Percentiles rank a stretch among this genome's conserved stretches.
These are phyloP conservation scores for Kodamaea derodonti DNA, from an alignment of 1,139 yeast genomes.

Conservation along the genomic window DNA sequence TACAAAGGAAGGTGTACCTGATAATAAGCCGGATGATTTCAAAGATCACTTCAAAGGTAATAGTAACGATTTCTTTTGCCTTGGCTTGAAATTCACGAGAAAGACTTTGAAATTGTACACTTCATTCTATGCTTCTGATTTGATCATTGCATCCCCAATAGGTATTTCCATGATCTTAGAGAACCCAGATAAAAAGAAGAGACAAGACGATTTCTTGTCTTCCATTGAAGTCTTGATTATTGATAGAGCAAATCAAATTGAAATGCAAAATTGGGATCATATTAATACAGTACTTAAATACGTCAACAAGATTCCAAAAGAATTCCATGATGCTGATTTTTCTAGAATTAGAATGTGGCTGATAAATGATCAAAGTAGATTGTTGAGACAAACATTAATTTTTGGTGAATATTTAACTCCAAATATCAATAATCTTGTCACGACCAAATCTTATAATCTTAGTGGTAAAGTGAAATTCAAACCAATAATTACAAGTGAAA, in stretches of 20 bases:
- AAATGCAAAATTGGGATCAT: constrained; percentile 94
- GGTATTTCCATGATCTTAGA: constrained; percentile 82
- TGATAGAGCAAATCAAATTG: constrained; percentile 83
- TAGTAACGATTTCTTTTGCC: constrained; percentile 84
- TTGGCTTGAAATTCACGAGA: constrained; percentile 87
- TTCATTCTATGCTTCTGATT: constrained; percentile 79
- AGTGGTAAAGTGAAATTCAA: constrained; percentile 64
- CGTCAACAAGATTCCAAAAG: constrained; percentile 70
- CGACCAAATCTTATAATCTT: constrained; percentile 56
- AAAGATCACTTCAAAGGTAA: constrained; percentile 79
- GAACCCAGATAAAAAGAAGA: constrained; percentile 55
- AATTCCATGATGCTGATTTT: constrained; percentile 83
- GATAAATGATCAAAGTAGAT: constrained; percentile 75
- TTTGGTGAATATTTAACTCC: constrained; percentile 79
- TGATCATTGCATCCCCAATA: constrained; percentile 87
- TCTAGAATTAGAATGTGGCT: constrained; percentile 91
- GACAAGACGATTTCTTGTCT: constrained; percentile 70
- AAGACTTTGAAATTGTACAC: constrained; percentile 82
- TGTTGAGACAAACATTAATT: constrained; percentile 73
- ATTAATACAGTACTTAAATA: constrained; percentile 66
- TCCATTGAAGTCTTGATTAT: constrained; percentile 79
- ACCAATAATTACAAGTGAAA: constrained; percentile 29
- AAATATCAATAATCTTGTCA: constrained; percentile 63
- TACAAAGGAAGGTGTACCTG: constrained; percentile 50
- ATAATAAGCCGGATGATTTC: constrained; percentile 78